These are phyloP conservation scores for Plasmodium gaboni DNA, from an alignment of 169 alveolate genomes.

Conservation along the genomic window DNA sequence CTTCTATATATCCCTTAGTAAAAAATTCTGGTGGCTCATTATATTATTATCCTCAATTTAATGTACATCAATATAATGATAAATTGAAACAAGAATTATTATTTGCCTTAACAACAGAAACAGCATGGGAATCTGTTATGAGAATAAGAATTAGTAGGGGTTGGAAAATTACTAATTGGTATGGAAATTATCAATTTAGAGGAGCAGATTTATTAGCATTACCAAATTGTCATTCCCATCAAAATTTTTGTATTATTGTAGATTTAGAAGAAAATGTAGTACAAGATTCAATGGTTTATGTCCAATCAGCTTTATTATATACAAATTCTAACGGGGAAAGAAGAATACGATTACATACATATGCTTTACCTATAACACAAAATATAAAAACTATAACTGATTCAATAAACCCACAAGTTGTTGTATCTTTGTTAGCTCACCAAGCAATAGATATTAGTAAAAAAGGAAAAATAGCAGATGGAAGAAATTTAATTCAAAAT, in stretches of 20 bases:
- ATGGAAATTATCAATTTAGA: conserved; percentile 94
- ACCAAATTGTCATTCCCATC: conserved; percentile 93
- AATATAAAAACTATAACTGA: conserved; percentile 84
- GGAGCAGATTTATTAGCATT: conserved; percentile 93
- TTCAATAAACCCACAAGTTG: conserved; percentile 87
- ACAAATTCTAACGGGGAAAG: conserved; percentile 98
- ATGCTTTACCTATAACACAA: conserved; percentile 94
- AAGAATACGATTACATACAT: conserved; percentile 97
- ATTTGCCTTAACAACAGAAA: conserved; percentile 89
- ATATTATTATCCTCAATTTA: conserved; percentile 79
- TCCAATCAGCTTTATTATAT: conserved; percentile 97
- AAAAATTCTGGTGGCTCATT: conserved; percentile 73
- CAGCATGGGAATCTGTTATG: conserved; percentile 98
- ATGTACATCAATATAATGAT: conserved; percentile 79
- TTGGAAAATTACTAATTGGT: conserved; percentile 93
- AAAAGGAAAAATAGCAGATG: conserved; percentile 89
- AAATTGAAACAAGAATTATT: conserved; percentile 90
- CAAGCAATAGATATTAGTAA: conserved; percentile 79
- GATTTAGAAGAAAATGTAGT: conserved; percentile 88
- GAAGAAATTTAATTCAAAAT: conserved; percentile 86
- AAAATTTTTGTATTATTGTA: conserved; percentile 89
- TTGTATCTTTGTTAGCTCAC: conserved; percentile 82
- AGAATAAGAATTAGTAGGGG: conserved; percentile 96
- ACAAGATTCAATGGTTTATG: conserved; percentile 89
- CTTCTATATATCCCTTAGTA: conserved; percentile 52